Conservation (phyloP, 768 basidiomycete species). For the Gymnopilus junonius region DNA sequence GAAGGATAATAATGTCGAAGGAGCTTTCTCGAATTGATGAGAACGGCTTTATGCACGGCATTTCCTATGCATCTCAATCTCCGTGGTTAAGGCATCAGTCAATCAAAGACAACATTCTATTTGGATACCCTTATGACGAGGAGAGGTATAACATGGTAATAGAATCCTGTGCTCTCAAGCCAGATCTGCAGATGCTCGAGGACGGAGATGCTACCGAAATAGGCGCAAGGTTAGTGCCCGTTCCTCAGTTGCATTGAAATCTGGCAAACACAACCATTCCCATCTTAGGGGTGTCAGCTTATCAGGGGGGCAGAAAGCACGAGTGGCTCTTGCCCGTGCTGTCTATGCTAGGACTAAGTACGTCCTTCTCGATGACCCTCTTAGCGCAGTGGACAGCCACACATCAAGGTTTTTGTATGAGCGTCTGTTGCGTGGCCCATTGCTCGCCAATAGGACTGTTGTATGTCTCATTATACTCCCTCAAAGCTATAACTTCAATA, state of each 20-base stretch:
- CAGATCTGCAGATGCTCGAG: constrained; percentile 84
- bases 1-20: constrained; percentile 68
- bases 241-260: constrained; percentile 1
- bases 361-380: constrained; percentile 79
- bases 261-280: neutral
- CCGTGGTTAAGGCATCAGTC: constrained; percentile 75
- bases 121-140: constrained; percentile 74
- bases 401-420: constrained; percentile 38
- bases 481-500: neutral
- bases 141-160: constrained; percentile 76
- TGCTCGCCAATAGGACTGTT: constrained; percentile 36
- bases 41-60: constrained; percentile 60
- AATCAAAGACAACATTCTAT: constrained; percentile 82
- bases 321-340: constrained; percentile 83
- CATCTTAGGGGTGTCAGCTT: constrained; percentile 66
- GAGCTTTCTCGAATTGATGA: constrained; percentile 61
- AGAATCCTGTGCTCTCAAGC: constrained; percentile 81
- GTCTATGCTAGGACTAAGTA: constrained; percentile 74
- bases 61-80: constrained; percentile 77
- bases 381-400: constrained; percentile 72
- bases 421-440: constrained; percentile 32
- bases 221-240: constrained; percentile 57
- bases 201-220: constrained; percentile 89
- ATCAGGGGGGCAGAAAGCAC: constrained; percentile 85
- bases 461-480: constrained; percentile 19